A percentile compares a stretch with the other conserved stretches of the same genome.
These are phyloP conservation scores for Paramecium pentaurelia DNA, from an alignment of 73 alveolate genomes.

Conservation along the genomic window DNA sequence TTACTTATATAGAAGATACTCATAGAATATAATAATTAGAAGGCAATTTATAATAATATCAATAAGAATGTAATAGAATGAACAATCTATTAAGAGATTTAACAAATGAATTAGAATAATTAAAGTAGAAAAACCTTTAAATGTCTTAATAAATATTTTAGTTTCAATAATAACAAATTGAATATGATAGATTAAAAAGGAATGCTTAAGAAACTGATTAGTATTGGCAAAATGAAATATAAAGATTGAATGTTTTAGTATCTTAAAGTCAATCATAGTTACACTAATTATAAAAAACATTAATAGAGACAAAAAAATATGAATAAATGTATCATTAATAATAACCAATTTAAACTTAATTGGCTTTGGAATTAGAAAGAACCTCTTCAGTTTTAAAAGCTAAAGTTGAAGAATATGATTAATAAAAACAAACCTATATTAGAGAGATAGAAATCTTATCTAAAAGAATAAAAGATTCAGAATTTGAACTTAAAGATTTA, in stretches of 20 bases:
- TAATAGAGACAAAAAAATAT: conserved; percentile 7
- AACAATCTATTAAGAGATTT: neutral
- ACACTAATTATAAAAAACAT: neutral
- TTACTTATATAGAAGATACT: neutral
- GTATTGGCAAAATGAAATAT: conserved; percentile 20
- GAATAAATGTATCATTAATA: neutral
- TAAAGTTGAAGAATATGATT: neutral
- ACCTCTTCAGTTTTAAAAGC: neutral
- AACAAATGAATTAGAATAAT: neutral
- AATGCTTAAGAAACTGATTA: neutral
- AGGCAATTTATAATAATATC: neutral
- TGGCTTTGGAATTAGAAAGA: conserved; percentile 41
- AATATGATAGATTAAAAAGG: neutral
- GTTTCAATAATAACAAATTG: neutral
- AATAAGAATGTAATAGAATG: neutral
- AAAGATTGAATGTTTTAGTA: neutral
- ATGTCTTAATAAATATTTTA: neutral
- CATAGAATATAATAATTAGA: neutral
- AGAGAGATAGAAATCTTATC: neutral
- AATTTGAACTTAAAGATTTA: neutral
- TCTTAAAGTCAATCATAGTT: neutral
- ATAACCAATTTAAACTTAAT: neutral
- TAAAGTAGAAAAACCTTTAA: neutral
- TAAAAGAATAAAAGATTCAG: neutral
- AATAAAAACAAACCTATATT: neutral